Base-by-base conservation (phyloP, 495 filamentous ascomycete species). In the Podospora comata region DNA sequence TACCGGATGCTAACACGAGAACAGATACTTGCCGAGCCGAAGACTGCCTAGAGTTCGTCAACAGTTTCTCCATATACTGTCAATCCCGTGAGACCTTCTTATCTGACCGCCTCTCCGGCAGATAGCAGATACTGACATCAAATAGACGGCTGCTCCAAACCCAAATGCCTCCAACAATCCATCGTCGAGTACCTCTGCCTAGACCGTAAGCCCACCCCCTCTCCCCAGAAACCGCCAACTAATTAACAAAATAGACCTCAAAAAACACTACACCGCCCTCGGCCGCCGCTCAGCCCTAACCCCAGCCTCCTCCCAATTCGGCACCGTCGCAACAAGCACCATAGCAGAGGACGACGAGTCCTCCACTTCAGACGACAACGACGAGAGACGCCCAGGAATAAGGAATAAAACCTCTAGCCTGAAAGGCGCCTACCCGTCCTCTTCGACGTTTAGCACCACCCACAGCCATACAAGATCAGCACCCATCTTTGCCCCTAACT, bases 1-100 rank as follows among this genome's bases (percentile, higher is more conserved):
- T 23, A 23, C 20, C 32, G n/a, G 5, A 58, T 7, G 26, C 19
- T 66, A 15, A 68, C 44, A 7, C 0, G 18, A 13, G 13, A 26
- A 32, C 18, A 75, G 73, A 74, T 64, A 74, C 72, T 23, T 76
- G 74, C 34, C 72, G 73, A 26, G 39, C 23, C 5, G 30, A 68
- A 23, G 55, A 64, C 9, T 75, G 73, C 60, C 57, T 64, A 18
- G 68, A 67, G 34, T 65, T 64, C 48, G 73, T 75, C 4, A 70
- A 68, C 34, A 53, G 57, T 5, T 26, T 72, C 1, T 44, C 68
- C 11, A 54, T 75, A 3, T 75, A 69, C 64, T 75, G 73, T 70
- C 63, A 34, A 34, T 32, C 28, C 28, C 72, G 72, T 74, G 30
- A 53, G 67, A 23, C 23, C 23, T 23, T 26, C 18, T 11, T 44